Conservation (phyloP, 139 green algal species). For the Eudorina sp. region DNA sequence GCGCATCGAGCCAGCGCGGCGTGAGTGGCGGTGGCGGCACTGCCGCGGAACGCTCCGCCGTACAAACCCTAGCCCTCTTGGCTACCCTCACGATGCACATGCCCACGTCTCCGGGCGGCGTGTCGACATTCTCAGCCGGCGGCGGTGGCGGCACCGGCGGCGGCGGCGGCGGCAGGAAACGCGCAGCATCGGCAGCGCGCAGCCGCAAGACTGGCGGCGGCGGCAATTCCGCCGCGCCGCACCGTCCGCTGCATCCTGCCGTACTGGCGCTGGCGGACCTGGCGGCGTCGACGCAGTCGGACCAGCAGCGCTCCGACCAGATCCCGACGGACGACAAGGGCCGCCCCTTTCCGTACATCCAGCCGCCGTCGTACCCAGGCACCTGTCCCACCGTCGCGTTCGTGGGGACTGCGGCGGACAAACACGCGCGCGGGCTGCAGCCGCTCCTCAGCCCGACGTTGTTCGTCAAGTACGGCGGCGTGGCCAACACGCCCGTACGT, state of each 20-base stretch:
- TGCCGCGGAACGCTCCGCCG: not conserved
- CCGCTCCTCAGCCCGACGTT: constrained; percentile 57
- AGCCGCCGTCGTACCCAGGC: constrained; percentile 52
- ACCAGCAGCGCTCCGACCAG: not conserved
- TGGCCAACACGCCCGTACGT: constrained; percentile 73
- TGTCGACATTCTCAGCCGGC: not conserved
- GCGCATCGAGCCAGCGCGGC: constrained; percentile 13
- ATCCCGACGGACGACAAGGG: constrained; percentile 51
- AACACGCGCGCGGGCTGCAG: constrained; percentile 42
- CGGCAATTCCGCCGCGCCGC: not conserved
- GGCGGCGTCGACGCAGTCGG: not conserved
- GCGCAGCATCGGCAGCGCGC: not conserved
- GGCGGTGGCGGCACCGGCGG: not conserved
- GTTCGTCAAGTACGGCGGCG: constrained; percentile 65
- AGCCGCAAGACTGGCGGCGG: not conserved
- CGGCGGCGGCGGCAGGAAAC: not conserved
- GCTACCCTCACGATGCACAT: not conserved
- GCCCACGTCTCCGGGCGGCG: not conserved
- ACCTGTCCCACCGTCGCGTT: constrained; percentile 60
- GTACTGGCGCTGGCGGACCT: not conserved
- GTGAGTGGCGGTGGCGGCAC: not conserved
- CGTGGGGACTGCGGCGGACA: constrained; percentile 16
- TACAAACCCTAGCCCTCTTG: not conserved
- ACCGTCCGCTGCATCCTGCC: constrained; percentile 34
- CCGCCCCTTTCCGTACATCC: constrained; percentile 56